Percentiles rank a stretch among this genome's conserved stretches.
phyloP scores from a whole-genome alignment of 805 yeast genomes.

The Metschnikowia picachoensis region DNA sequence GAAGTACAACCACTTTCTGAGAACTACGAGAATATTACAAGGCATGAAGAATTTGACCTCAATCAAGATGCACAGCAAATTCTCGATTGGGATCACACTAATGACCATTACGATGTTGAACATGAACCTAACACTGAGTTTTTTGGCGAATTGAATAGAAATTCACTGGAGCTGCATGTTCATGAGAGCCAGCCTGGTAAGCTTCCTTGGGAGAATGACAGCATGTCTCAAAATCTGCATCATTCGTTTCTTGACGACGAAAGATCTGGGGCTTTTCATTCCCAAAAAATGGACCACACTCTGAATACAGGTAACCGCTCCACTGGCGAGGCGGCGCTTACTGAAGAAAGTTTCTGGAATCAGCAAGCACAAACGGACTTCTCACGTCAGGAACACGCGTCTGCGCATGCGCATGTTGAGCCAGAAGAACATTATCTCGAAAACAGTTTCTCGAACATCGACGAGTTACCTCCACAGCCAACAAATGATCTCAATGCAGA shows the following conservation, averaged over 20 bases:
- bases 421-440: too few species aligned
- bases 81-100: not conserved
- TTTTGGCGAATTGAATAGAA: not conserved
- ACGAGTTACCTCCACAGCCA: too few species aligned
- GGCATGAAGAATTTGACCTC: too few species aligned
- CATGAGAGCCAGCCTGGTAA: not conserved
- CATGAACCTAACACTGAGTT: not conserved
- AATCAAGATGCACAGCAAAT: too few species aligned
- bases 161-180: too few species aligned
- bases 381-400: too few species aligned
- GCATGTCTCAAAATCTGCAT: not conserved
- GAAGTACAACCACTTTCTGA: not conserved
- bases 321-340: too few species aligned
- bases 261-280: not conserved
- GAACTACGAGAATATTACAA: not conserved
- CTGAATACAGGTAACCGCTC: not conserved
- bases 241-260: constrained; percentile 1
- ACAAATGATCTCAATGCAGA: too few species aligned
- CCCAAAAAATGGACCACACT: constrained; percentile 2
- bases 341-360: too few species aligned
- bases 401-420: too few species aligned
- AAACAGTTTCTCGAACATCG: too few species aligned
- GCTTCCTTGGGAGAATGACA: not conserved
- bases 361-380: too few species aligned
- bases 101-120: not conserved